Evolutionary conservation across 176 grass and related monocot genomes (phyloP).

Genomic region (Ampelocalamus luodianensis): DNA sequence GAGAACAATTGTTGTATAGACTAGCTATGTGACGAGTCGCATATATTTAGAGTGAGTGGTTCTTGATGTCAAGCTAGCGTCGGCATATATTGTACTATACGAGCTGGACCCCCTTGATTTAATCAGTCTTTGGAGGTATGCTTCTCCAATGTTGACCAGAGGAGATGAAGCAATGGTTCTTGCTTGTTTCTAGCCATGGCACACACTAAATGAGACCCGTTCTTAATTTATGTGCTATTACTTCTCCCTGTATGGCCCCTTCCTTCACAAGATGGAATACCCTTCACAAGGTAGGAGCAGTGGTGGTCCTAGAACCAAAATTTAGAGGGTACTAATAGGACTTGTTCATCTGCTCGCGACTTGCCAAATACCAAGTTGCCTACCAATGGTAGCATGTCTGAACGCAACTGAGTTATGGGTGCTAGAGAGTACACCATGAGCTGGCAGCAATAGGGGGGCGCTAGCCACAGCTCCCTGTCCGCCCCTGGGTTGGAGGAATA

Average conservation of each 20-base stretch:
- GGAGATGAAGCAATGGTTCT: background rate
- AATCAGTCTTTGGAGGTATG: background rate
- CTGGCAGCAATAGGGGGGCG: too few species aligned
- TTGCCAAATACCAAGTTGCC: too few species aligned
- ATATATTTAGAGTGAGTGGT: background rate
- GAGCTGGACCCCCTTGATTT: background rate
- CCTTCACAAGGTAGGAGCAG: background rate
- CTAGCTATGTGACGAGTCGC: background rate
- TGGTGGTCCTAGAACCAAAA: too few species aligned
- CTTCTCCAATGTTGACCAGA: slow-evolving; percentile 24
- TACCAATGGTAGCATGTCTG: too few species aligned
- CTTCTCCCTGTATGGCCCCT: background rate
- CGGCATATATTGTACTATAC: background rate
- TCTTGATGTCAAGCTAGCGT: background rate
- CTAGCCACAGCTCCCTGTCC: too few species aligned
- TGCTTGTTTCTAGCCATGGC: background rate
- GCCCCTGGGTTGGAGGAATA: too few species aligned
- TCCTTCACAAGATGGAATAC: background rate
- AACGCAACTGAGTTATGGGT: too few species aligned
- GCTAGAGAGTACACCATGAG: too few species aligned
- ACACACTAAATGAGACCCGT: background rate
- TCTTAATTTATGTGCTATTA: background rate
- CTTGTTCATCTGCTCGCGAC: too few species aligned
- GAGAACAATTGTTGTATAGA: background rate
- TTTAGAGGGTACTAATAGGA: too few species aligned